Base-by-base conservation (phyloP, 1,284 basidiomycete species). In the Heterobasidion irregulare region DNA sequence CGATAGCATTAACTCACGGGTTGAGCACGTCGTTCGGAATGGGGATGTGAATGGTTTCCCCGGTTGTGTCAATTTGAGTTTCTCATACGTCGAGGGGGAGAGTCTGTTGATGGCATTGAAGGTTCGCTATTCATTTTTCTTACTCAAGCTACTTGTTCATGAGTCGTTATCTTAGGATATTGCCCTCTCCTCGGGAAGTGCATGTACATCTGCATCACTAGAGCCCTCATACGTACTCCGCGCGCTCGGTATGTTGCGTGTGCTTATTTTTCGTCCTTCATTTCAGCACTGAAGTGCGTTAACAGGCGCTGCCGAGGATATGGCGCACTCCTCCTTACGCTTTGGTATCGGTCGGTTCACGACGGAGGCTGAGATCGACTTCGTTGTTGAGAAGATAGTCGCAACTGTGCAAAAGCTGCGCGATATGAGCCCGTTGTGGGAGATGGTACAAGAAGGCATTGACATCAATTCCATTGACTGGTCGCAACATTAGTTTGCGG, bases 331-430 rank as follows among this genome's bases (percentile, higher is more conserved):
- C 10, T 97, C 94, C 15, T 79, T 99, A 53, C 88, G 97, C 46
- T 99, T 99, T 72, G 97, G 97, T 53, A 92, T 99, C 61, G 97
- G 97, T 41, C 85, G 97, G 34, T 99, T 99, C 74, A 99, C 97
- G 6, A 99, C 97, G 2, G 94, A 98, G 69, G 92, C 88, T 15
- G 97, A 99, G 73, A 80, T 99, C 57, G 97, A 99, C 71, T 94
- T 92, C 64, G 96, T 99, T 34, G 80, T 94, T 36, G 80, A 86
- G 63, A 91, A 94, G 68, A 95, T 99, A 54, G 84, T 96, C 38
- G 76, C 79, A 41, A 92, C 92, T 9, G 97, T 99, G 41, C 80
- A 79, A 57, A 77, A 75, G 61, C 70, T 92, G 63, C 78, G 88
- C 49, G 87, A 88, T 55, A 90, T 84, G 84, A 85, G 91, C 67